Conservation (phyloP, 176 grass and related monocot species). For the Aegilops tauschii region DNA sequence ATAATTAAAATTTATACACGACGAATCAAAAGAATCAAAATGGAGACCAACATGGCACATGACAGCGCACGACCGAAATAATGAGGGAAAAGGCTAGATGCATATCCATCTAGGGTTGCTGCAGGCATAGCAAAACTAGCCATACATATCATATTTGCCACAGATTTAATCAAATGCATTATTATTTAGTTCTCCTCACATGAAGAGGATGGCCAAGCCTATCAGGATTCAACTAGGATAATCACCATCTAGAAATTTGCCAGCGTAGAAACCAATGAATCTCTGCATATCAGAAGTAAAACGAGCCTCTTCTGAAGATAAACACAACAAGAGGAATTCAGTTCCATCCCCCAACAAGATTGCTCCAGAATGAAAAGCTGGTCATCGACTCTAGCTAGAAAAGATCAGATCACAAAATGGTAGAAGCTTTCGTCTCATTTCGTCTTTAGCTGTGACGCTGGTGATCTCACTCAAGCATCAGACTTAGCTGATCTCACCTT, state of each 20-base stretch:
- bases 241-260: constrained; percentile 58
- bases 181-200: not conserved
- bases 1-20: no score
- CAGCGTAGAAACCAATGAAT: constrained; percentile 82
- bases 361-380: constrained; percentile 51
- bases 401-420: not conserved
- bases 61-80: not conserved
- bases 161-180: not conserved
- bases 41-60: not conserved
- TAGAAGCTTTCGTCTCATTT: not conserved
- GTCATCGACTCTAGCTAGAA: constrained; percentile 23
- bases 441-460: not conserved
- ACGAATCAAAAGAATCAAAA: not conserved
- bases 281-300: constrained; percentile 62
- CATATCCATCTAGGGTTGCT: not conserved
- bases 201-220: not conserved
- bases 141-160: not conserved
- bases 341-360: constrained; percentile 73
- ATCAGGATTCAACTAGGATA: not conserved
- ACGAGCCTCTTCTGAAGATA: constrained; percentile 67
- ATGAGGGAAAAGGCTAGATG: no score
- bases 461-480: not conserved
- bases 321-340: constrained; percentile 59
- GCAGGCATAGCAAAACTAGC: not conserved
- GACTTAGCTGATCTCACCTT: not conserved